Evolutionary conservation across 2,329 filamentous ascomycete genomes (phyloP).

Genomic region (Septoria petroselini): DNA sequence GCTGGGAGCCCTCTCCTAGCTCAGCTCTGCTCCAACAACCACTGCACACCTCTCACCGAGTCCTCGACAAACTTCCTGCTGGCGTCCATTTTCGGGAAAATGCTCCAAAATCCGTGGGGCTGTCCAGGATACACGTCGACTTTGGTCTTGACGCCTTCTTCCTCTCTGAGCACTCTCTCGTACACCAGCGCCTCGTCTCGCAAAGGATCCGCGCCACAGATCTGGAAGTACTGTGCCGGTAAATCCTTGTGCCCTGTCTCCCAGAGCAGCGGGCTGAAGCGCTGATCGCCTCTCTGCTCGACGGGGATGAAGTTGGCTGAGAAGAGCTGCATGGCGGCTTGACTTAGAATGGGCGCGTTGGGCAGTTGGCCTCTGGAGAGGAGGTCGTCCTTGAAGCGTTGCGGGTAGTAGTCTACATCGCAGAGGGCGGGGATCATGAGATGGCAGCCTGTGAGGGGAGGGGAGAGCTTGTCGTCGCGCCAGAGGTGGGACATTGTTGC

Average conservation of each 20-base stretch:
- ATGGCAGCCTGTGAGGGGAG: constrained; percentile 47
- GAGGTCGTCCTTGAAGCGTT: constrained; percentile 42
- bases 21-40: constrained; percentile 32
- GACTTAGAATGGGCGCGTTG: constrained; percentile 29
- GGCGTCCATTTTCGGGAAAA: constrained; percentile 30
- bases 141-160: constrained; percentile 43
- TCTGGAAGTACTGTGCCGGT: constrained; percentile 48
- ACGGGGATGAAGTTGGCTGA: constrained; percentile 21
- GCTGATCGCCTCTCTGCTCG: constrained; percentile 32
- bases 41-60: constrained; percentile 31
- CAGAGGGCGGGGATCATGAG: constrained; percentile 50
- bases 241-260: constrained; percentile 39
- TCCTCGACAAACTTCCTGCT: constrained; percentile 34
- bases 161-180: constrained; percentile 42
- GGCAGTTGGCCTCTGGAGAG: constrained; percentile 39
- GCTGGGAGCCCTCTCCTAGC: too few species aligned
- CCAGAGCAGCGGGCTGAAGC: constrained; percentile 34
- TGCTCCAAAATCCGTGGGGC: constrained; percentile 45
- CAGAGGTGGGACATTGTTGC: constrained; percentile 47
- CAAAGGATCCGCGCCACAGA: constrained; percentile 50
- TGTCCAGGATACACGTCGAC: constrained; percentile 44
- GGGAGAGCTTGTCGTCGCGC: constrained; percentile 42
- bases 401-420: constrained; percentile 41
- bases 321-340: constrained; percentile 28
- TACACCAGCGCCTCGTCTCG: constrained; percentile 52